Conservation (phyloP, 352 stramenopile species). For the Pythium grandisporangium region DNA sequence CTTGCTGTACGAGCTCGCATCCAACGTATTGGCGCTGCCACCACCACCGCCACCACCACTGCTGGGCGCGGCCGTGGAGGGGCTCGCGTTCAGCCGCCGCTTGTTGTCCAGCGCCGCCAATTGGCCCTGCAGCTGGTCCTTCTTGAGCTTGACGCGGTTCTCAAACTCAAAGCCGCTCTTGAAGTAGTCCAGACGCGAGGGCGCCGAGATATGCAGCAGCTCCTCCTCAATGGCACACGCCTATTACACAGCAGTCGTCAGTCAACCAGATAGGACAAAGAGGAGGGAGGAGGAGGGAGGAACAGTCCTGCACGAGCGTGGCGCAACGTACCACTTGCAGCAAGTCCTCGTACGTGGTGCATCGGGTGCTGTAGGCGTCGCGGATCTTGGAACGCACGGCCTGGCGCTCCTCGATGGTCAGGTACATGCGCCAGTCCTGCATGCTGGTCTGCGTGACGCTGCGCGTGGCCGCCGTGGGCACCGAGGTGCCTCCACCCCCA, state of each 20-base stretch:
- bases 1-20: conserved; percentile 44
- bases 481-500: conserved; percentile 10
- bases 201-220: conserved; percentile 82
- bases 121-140: conserved; percentile 82
- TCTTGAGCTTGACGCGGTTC: conserved; percentile 86
- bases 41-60: conserved; percentile 24
- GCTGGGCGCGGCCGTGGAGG: conserved; percentile 14
- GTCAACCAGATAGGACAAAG: too few species aligned
- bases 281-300: not conserved
- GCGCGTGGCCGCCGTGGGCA: conserved; percentile 31
- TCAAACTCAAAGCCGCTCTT: conserved; percentile 89
- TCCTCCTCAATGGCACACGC: conserved; percentile 85
- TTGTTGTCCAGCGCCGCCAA: conserved; percentile 72
- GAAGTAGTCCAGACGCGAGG: conserved; percentile 85
- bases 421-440: conserved; percentile 86
- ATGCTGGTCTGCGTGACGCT: conserved; percentile 47
- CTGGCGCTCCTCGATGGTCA: conserved; percentile 87
- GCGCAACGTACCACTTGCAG: conserved; percentile 74
- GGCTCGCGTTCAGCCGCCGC: conserved; percentile 36
- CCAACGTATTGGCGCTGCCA: conserved; percentile 21
- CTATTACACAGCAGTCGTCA: conserved; percentile 24
- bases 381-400: conserved; percentile 82
- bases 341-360: conserved; percentile 80
- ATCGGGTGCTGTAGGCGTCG: conserved; percentile 79
- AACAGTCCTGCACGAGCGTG: not conserved